Evolutionary conservation across 768 basidiomycete genomes (phyloP).

Genomic region (Leccinum sublutescens): DNA sequence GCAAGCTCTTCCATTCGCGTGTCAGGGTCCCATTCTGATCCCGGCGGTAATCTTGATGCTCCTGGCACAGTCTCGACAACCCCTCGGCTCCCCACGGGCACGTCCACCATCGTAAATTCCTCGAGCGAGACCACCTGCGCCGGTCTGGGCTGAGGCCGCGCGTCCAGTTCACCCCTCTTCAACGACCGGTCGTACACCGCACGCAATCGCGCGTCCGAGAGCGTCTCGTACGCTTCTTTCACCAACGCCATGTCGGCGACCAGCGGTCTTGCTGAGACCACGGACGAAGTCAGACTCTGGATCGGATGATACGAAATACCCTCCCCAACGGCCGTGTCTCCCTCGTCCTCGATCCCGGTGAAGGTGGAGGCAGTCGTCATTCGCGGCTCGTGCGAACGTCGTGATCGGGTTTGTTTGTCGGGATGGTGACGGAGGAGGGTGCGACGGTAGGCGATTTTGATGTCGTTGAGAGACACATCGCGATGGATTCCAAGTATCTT

Average conservation of each 20-base stretch:
- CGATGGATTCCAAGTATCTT: slow-evolving; percentile 50
- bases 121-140: slow-evolving; percentile 79
- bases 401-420: slow-evolving; percentile 42
- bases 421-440: slow-evolving; percentile 66
- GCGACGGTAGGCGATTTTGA: slow-evolving; percentile 71
- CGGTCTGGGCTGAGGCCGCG: slow-evolving; percentile 49
- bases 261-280: not conserved
- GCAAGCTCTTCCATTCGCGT: not conserved
- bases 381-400: not conserved
- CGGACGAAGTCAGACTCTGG: not conserved
- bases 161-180: slow-evolving; percentile 4
- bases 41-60: not conserved
- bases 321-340: slow-evolving; percentile 21
- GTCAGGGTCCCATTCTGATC: not conserved
- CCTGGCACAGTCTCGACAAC: not conserved
- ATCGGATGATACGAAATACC: not conserved
- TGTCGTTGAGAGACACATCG: slow-evolving; percentile 49
- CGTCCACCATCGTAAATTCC: slow-evolving; percentile 45
- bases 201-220: slow-evolving; percentile 51
- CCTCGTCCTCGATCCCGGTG: not conserved
- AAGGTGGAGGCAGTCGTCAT: not conserved
- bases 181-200: slow-evolving; percentile 46
- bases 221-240: slow-evolving; percentile 64
- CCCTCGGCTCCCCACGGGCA: not conserved
- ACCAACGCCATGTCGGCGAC: slow-evolving; percentile 52